A percentile compares a stretch with the other conserved stretches of the same genome.
These are phyloP conservation scores for Fusarium verticillioides DNA, from an alignment of 2,329 filamentous ascomycete genomes.

Conservation along the genomic window DNA sequence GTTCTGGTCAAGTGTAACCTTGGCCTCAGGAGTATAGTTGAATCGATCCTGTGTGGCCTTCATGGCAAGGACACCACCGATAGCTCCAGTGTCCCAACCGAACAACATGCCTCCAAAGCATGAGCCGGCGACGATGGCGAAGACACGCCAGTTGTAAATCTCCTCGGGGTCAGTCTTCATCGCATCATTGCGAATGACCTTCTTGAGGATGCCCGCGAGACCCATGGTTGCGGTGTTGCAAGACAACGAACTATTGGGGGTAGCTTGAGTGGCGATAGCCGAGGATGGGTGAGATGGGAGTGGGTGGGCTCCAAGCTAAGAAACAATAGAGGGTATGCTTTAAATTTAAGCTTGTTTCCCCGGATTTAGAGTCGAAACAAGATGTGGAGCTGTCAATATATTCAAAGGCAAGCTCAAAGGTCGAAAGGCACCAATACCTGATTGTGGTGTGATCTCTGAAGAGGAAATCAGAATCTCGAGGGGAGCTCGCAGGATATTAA, in stretches of 20 bases:
- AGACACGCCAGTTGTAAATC: conserved; percentile 77
- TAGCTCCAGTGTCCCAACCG: conserved; percentile 69
- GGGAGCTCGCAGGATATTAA: conserved; percentile 39
- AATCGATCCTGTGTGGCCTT: conserved; percentile 62
- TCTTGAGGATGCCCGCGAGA: conserved; percentile 58
- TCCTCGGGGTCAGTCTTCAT: conserved; percentile 74
- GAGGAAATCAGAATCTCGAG: conserved; percentile 19
- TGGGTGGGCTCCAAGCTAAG: background rate
- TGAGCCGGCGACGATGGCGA: conserved; percentile 70
- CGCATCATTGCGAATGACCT: conserved; percentile 74
- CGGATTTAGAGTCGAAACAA: conserved; percentile 13
- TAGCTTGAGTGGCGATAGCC: conserved; percentile 7
- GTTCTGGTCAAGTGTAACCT: conserved; percentile 70
- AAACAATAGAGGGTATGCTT: conserved; percentile 5
- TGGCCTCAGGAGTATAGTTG: conserved; percentile 48
- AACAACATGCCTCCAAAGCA: conserved; percentile 73
- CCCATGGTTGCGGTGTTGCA: conserved; percentile 50
- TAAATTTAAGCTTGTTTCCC: conserved; percentile 40
- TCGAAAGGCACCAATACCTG: conserved; percentile 19
- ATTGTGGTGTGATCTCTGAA: conserved; percentile 24
- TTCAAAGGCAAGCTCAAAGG: conserved; percentile 7
- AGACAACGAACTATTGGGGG: background rate
- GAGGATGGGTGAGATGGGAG: background rate
- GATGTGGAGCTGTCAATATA: conserved; percentile 8
- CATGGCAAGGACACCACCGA: conserved; percentile 74